Percentiles rank a stretch among this genome's conserved stretches.
phyloP scores from a whole-genome alignment of 148 eudicot species.

The Vaccinium vitisidaea region DNA sequence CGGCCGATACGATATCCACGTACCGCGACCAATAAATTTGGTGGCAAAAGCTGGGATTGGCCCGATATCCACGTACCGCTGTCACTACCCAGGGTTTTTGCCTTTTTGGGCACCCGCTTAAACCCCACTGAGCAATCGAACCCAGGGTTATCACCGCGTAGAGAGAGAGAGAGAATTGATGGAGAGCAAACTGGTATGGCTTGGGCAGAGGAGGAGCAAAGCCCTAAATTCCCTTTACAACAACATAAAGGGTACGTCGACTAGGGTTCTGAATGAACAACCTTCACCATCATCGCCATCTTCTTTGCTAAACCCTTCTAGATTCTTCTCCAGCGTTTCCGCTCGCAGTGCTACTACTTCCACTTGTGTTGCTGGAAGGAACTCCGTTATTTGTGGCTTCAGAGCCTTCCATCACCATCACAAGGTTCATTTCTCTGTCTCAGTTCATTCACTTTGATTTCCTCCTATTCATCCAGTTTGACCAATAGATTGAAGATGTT shows the following conservation, averaged over 20 bases:
- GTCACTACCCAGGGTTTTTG: too few relatives aligned
- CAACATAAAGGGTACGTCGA: slow-evolving; percentile 23
- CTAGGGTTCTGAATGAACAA: slow-evolving; percentile 25
- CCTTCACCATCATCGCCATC: slow-evolving; percentile 14
- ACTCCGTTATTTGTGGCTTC: slow-evolving; percentile 36
- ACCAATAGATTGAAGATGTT: neutral
- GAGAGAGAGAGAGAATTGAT: slow-evolving; percentile 25
- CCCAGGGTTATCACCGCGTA: neutral
- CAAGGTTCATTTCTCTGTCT: slow-evolving; percentile 36
- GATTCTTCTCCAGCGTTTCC: slow-evolving; percentile 38
- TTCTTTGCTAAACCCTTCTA: slow-evolving; percentile 21
- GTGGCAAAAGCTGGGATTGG: neutral
- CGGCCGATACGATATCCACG: too few relatives aligned
- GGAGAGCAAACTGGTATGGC: slow-evolving; percentile 50
- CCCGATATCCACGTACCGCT: neutral
- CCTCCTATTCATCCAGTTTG: neutral
- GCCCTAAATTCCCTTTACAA: slow-evolving; percentile 28
- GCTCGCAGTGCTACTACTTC: slow-evolving; percentile 12
- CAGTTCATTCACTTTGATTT: neutral
- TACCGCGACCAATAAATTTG: neutral
- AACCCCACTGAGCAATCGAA: neutral
- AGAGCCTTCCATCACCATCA: slow-evolving; percentile 35
- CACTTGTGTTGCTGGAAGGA: slow-evolving; percentile 30
- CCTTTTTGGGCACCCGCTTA: neutral
- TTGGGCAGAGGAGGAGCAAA: slow-evolving; percentile 41